Conservation (phyloP, 2,329 filamentous ascomycete genomes). For the Colletotrichum acutatum region DNA sequence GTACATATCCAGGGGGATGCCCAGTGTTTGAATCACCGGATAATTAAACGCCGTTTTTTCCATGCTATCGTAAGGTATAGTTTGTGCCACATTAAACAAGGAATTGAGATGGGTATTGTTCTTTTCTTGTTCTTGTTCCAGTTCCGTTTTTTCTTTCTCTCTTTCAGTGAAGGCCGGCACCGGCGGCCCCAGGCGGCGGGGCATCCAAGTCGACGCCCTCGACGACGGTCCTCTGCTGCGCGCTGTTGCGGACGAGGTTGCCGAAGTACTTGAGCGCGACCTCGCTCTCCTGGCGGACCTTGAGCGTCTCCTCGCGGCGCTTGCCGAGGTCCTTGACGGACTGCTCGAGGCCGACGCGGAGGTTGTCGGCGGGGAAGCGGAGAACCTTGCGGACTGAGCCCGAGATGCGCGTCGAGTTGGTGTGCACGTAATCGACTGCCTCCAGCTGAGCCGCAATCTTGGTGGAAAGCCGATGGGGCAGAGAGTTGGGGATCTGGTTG, state of each 20-base stretch:
- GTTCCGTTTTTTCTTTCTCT: neutral
- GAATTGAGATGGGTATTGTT: neutral
- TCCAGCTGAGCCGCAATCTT: conserved; percentile 87
- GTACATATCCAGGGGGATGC: conserved; percentile 26
- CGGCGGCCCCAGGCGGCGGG: conserved; percentile 51
- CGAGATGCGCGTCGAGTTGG: conserved; percentile 86
- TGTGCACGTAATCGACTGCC: conserved; percentile 90
- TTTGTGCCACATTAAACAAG: conserved; percentile 27
- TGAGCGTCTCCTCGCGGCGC: conserved; percentile 84
- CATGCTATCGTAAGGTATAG: conserved; percentile 34
- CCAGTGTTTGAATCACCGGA: conserved; percentile 9
- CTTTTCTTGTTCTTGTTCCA: neutral
- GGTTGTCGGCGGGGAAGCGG: conserved; percentile 85
- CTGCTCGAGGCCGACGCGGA: conserved; percentile 84
- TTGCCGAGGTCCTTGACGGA: conserved; percentile 85
- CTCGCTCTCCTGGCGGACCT: conserved; percentile 84
- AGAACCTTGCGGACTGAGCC: conserved; percentile 89
- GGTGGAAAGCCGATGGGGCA: conserved; percentile 84
- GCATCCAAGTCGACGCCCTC: conserved; percentile 66
- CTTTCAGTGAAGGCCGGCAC: conserved; percentile 26
- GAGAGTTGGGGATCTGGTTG: conserved; percentile 86
- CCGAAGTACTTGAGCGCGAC: conserved; percentile 90
- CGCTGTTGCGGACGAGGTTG: conserved; percentile 79
- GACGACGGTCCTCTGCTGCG: conserved; percentile 61
- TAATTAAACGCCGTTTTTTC: conserved; percentile 32